Base-by-base conservation (phyloP, 1,284 basidiomycete genomes). In the Papiliotrema laurentii region DNA sequence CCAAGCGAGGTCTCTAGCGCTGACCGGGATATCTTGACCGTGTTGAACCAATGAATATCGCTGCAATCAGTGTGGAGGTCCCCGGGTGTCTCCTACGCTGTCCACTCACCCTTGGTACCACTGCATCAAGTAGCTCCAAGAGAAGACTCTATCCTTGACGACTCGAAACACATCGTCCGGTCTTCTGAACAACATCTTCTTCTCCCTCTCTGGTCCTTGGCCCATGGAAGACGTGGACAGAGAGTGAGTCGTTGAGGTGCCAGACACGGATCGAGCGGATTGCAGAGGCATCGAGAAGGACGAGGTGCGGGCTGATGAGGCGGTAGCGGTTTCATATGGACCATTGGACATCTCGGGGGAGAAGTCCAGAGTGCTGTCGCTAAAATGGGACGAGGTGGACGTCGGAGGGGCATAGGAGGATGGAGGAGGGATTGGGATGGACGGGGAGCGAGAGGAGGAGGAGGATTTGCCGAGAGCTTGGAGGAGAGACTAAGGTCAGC, bases 11-110 rank as follows among this genome's bases (percentile, higher is more conserved):
- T 22, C 41, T 69, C 71, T n/a, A 74, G 46, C 5, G 63, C 54
- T 9, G 55, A 38, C 13, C 60, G 57, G 3, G 70, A 53, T 11
- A 73, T 57, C 25, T 65, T 61, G n/a, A 74, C 63, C 4, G 67
- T 72, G 40, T 73, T 67, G 43, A 73, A 66, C 71, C 72, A 75
- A 28, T 68, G 66, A 21, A 66, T 55, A 38, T 68, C 62, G 13
- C 70, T 73, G 48, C 0, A 3, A 28, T 50, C 13, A 44, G 44
- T 22, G 6, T 47, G 16, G 30, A 24, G 34, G 18, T 18, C 13
- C 14, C 33, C 19, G 4, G 21, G 19, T 26, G 30, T 19, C 21
- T 16, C 26, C 5, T 16, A 50, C 34, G 14, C n/a, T 28, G 33
- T 2, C 2, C 4, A 60, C 66, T 52, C 45, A 72, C 69, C 68